Conservation (phyloP, 2,329 filamentous ascomycete genomes). For the Fusarium sp. region DNA sequence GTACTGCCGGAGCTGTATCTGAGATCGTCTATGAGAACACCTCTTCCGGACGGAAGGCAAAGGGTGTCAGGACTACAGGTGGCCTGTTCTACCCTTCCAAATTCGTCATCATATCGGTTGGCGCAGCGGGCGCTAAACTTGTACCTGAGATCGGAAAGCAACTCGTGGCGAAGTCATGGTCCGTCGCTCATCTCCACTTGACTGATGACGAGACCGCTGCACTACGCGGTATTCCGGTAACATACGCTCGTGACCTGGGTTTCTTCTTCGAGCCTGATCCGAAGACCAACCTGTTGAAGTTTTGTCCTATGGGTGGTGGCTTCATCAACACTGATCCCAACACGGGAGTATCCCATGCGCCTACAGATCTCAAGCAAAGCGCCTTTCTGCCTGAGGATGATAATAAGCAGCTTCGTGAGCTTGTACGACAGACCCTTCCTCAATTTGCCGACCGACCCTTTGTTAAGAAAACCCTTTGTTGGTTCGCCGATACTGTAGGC, state of each 20-base stretch:
- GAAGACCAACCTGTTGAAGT: conserved; percentile 66
- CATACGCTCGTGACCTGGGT: conserved; percentile 69
- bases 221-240: conserved; percentile 69
- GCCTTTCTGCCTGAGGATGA: conserved; percentile 65
- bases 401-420: conserved; percentile 61
- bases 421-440: conserved; percentile 64
- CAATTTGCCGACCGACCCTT: conserved; percentile 64
- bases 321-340: conserved; percentile 58
- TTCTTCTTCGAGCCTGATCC: conserved; percentile 75
- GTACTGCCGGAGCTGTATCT: conserved; percentile 46
- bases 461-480: conserved; percentile 68
- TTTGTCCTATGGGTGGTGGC: conserved; percentile 69
- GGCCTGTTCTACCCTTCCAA: conserved; percentile 44
- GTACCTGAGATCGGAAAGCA: conserved; percentile 61
- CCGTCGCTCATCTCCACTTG: conserved; percentile 68
- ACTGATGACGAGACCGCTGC: conserved; percentile 63
- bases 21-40: conserved; percentile 41
- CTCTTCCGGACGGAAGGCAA: conserved; percentile 1
- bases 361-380: conserved; percentile 45
- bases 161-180: conserved; percentile 67
- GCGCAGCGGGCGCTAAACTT: conserved; percentile 60
- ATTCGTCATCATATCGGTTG: conserved; percentile 62
- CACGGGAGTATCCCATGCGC: conserved; percentile 54
- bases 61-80: conserved; percentile 24
- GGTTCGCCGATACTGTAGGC: conserved; percentile 70